These are phyloP conservation scores for Diaporthe ampelina DNA, from an alignment of 2,329 filamentous ascomycete species.

Conservation along the genomic window DNA sequence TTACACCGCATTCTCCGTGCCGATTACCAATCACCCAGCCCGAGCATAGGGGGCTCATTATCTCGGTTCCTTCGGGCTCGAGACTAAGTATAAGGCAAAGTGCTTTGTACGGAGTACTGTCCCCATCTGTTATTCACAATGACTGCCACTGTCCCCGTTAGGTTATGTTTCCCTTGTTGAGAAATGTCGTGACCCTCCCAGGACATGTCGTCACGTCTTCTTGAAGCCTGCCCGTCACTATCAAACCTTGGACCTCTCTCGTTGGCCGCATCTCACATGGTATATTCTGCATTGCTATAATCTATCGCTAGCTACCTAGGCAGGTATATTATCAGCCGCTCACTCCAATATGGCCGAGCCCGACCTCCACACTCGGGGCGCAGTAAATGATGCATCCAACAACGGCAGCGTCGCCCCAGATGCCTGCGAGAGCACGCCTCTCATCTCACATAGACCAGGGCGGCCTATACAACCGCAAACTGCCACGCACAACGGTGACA, in stretches of 20 bases:
- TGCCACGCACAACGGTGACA: neutral
- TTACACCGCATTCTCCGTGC: neutral
- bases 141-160: neutral
- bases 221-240: constrained; percentile 1
- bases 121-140: neutral
- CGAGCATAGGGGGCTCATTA: constrained; percentile 8
- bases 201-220: neutral
- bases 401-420: constrained; percentile 19
- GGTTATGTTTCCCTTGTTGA: neutral
- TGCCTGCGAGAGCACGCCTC: constrained; percentile 48
- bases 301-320: neutral
- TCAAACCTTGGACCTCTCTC: neutral
- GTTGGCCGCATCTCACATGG: neutral
- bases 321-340: neutral
- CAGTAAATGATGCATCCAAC: constrained; percentile 17
- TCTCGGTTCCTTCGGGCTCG: constrained; percentile 24
- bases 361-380: neutral
- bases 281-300: neutral
- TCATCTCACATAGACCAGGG: constrained; percentile 42
- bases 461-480: neutral
- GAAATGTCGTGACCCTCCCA: neutral
- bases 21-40: constrained; percentile 35
- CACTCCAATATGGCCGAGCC: neutral
- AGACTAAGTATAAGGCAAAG: neutral
- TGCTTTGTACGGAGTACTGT: too few relatives aligned